Conservation (phyloP, 768 basidiomycete genomes). For the Macrolepiota albuminosa region DNA sequence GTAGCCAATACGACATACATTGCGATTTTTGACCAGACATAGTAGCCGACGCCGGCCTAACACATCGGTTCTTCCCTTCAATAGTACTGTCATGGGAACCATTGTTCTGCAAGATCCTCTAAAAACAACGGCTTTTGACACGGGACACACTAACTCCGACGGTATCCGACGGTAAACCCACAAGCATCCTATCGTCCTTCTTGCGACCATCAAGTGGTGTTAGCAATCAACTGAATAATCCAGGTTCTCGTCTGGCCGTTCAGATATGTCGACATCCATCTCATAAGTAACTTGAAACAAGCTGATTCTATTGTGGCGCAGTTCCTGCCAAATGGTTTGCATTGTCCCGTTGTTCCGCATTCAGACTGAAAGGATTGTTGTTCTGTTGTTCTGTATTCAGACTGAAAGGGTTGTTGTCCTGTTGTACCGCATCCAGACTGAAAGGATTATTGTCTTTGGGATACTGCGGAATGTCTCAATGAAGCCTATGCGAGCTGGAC, state of each 20-base stretch:
- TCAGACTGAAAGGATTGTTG: neutral
- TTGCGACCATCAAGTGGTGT: neutral
- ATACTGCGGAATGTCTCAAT: slow-evolving; percentile 4
- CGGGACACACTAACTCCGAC: neutral
- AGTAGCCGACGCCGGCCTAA: neutral
- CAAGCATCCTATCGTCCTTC: neutral
- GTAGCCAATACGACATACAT: neutral
- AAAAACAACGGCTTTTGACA: neutral
- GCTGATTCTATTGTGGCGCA: neutral
- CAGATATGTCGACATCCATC: too few relatives aligned
- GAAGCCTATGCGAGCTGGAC: slow-evolving; percentile 14
- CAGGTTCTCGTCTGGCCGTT: too few relatives aligned
- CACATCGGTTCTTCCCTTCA: neutral
- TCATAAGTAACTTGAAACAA: neutral
- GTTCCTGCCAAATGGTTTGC: neutral
- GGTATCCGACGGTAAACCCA: neutral
- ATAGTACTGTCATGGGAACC: neutral
- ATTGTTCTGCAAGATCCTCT: neutral
- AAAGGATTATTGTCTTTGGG: too few relatives aligned
- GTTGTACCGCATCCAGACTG: too few relatives aligned
- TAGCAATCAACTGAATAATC: neutral
- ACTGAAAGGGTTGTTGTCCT: slow-evolving; percentile 9
- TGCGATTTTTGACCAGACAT: neutral
- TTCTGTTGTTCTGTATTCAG: slow-evolving; percentile 6
- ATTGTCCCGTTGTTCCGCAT: neutral